These are phyloP conservation scores for Blastobotrys capitulatus DNA, from an alignment of 1,139 yeast species.

Conservation along the genomic window DNA sequence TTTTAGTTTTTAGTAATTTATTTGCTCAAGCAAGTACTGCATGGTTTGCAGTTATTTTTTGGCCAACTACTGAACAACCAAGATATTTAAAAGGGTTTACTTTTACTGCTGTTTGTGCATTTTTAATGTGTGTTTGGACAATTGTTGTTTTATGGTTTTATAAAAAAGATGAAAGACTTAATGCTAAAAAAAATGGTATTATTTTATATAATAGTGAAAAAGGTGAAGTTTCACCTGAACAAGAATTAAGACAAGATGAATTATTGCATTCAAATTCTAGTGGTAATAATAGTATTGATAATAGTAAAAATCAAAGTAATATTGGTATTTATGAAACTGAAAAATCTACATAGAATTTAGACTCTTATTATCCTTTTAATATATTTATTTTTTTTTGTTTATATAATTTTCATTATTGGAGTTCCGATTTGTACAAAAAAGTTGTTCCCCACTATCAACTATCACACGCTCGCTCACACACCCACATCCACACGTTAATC, in stretches of 20 bases:
- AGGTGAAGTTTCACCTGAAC: slow-evolving; percentile 15
- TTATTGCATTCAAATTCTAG: not conserved
- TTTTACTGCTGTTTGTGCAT: slow-evolving; percentile 34
- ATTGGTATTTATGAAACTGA: not conserved
- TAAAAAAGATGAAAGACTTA: slow-evolving; percentile 49
- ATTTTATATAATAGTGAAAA: slow-evolving; percentile 14
- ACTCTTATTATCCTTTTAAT: too few species aligned
- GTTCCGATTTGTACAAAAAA: too few species aligned
- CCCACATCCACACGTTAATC: too few species aligned
- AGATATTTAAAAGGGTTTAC: slow-evolving; percentile 36
- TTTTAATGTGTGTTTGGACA: slow-evolving; percentile 44
- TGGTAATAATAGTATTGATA: not conserved
- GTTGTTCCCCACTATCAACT: too few species aligned
- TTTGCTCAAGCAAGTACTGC: slow-evolving; percentile 40
- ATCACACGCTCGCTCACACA: too few species aligned
- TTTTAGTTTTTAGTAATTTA: slow-evolving; percentile 37
- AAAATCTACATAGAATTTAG: not conserved
- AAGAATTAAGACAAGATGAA: not conserved
- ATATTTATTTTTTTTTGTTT: not conserved
- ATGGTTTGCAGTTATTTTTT: slow-evolving; percentile 40
- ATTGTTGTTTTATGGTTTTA: slow-evolving; percentile 50
- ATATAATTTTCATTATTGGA: too few species aligned
- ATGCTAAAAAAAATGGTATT: slow-evolving; percentile 37
- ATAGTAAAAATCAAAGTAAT: not conserved
- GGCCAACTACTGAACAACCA: slow-evolving; percentile 41